phyloP scores from a whole-genome alignment of 2,329 filamentous ascomycete species.

The Grosmannia clavigera region DNA sequence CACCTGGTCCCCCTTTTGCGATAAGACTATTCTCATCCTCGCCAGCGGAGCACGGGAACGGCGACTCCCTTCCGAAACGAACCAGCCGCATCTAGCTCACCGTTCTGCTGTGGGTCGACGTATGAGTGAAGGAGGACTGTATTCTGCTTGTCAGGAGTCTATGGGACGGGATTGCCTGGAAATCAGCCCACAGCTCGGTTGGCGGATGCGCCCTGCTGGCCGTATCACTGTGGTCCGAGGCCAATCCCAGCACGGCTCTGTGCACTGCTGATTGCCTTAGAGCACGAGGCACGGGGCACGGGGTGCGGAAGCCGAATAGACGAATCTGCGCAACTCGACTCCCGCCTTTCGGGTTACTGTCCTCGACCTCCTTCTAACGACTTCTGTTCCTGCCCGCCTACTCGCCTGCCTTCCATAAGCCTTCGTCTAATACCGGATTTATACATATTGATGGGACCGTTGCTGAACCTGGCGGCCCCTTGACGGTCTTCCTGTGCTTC shows the following conservation, averaged over 20 bases:
- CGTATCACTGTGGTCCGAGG: background rate
- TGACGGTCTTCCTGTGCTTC: constrained; percentile 8
- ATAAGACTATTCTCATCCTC: background rate
- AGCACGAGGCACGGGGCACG: background rate
- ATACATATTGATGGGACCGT: background rate
- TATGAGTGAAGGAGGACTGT: background rate
- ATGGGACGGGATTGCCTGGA: background rate
- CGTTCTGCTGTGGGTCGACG: background rate
- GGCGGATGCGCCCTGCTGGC: background rate
- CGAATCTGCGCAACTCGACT: background rate
- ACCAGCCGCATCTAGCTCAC: background rate
- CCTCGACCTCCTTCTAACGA: background rate
- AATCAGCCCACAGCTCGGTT: background rate
- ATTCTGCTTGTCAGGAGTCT: background rate
- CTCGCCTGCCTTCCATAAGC: background rate
- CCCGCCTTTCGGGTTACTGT: background rate
- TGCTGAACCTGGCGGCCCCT: constrained; percentile 1
- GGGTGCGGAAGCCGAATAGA: background rate
- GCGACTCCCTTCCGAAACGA: background rate
- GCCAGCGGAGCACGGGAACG: background rate
- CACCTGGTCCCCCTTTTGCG: background rate
- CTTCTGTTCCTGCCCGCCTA: background rate
- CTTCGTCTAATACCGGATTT: background rate
- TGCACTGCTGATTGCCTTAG: background rate
- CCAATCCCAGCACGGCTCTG: background rate